Base-by-base conservation (phyloP, 2,329 filamentous ascomycete genomes). In the Botrytis byssoidea region DNA sequence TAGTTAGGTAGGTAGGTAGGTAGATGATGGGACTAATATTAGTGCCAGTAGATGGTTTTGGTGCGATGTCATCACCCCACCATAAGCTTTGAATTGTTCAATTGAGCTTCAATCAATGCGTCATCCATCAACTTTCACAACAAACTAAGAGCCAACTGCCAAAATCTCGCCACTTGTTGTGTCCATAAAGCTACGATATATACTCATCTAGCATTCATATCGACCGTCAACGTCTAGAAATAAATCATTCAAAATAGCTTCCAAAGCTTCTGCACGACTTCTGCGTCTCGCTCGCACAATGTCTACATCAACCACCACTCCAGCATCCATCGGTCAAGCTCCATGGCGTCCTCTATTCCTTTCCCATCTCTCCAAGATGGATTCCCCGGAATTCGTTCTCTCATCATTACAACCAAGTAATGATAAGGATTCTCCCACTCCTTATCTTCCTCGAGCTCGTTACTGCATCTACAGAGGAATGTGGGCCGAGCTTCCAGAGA, bases 381-480 rank as follows among this genome's bases (percentile, higher is more conserved):
- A 80, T 12, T 82, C 82, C 1, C 81, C 82, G 12, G 83, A 82
- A 73, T 84, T 85, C 74, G 79, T 81, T 60, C 81, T 85, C 68
- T 80, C 81, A 12, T 88, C 87, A 5, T 82, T 90, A 59, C 82
- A 85, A 40, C 74, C 77, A 25, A 69, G 79, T 46, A 81, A 81
- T 29, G 74, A 76, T 25, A 73, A 76, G 57, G 76, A 76, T 57
- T 76, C 85, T 2, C 84, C 86, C 0, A 82, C 77, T 5, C 78
- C 77, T 5, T 81, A 78, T 63, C 66, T 80, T 6, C 82, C 90
- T 1, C 88, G 93, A 71, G 91, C 89, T 14, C 89, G 94, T 71
- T 94, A 90, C 79, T 96, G 95, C 83, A 90, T 97, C 79, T 95
- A 90, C 83, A 92, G 95, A 75, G 94, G 94, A 77, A 90, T 97